Conservation (phyloP, 306 rosid genomes). For the Acacia melanoxylon region DNA sequence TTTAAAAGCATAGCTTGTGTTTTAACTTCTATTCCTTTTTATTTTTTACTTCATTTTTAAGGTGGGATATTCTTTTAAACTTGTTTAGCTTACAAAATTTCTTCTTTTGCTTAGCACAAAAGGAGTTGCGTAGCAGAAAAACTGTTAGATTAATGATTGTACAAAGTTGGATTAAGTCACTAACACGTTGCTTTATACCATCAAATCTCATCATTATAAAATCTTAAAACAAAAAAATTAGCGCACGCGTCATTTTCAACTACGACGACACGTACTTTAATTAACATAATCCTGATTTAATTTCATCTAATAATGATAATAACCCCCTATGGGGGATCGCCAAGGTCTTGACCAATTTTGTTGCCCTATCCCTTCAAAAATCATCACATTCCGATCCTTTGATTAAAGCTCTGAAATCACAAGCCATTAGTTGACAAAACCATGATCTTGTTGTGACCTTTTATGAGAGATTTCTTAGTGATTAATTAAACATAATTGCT, state of each 20-base stretch:
- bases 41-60: neutral
- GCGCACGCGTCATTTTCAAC: slow-evolving; percentile 16
- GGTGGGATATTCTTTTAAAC: neutral
- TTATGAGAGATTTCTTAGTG: slow-evolving; percentile 16
- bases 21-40: neutral
- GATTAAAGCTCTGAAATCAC: slow-evolving; percentile 22
- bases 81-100: neutral
- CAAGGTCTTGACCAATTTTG: neutral
- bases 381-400: neutral
- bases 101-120: neutral
- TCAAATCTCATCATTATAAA: slow-evolving; percentile 8
- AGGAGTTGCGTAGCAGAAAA: neutral
- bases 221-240: neutral
- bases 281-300: slow-evolving; percentile 16
- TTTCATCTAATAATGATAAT: neutral
- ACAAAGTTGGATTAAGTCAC: slow-evolving; percentile 15
- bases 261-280: neutral
- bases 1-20: neutral
- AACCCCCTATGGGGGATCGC: neutral
- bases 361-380: neutral
- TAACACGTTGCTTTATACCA: slow-evolving; percentile 6
- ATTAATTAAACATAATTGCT: slow-evolving; percentile 14
- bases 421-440: slow-evolving; percentile 22
- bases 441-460: neutral
- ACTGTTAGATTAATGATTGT: slow-evolving; percentile 11